phyloP scores from a whole-genome alignment of 345 rosid species.

The Laguncularia racemosa region DNA sequence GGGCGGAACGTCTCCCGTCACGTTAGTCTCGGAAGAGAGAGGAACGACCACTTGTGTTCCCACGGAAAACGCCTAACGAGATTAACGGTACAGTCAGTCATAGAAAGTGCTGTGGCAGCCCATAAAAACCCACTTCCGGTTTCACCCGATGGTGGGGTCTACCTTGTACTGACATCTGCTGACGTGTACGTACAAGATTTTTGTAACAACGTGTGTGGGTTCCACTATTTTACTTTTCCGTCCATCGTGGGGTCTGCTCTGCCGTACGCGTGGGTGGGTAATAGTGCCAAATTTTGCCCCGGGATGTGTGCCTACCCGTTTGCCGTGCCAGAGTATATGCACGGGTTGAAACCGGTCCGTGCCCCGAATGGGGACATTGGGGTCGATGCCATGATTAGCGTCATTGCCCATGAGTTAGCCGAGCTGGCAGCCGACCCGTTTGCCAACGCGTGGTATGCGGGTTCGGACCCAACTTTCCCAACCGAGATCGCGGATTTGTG shows the following conservation, averaged over 20 bases:
- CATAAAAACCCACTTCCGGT: constrained; percentile 59
- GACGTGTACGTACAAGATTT: constrained; percentile 97
- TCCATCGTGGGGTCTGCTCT: constrained; percentile 84
- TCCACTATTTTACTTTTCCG: constrained; percentile 93
- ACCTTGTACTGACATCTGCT: constrained; percentile 67
- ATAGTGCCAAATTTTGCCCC: constrained; percentile 80
- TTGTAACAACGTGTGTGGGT: constrained; percentile 90
- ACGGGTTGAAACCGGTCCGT: constrained; percentile 60
- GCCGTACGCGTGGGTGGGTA: constrained; percentile 99
- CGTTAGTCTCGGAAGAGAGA: constrained; percentile 60
- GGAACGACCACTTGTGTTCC: constrained; percentile 86
- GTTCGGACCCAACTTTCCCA: constrained; percentile 77
- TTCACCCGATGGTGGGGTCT: constrained; percentile 62
- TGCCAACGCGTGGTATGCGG: constrained; percentile 98
- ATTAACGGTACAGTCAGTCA: constrained; percentile 79
- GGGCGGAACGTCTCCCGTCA: constrained; percentile 51
- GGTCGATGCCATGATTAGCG: constrained; percentile 95
- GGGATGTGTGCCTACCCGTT: constrained; percentile 93
- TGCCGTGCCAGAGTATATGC: constrained; percentile 58
- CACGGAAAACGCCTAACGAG: constrained; percentile 86
- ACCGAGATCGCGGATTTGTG: constrained; percentile 94
- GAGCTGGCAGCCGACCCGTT: constrained; percentile 91
- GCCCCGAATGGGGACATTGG: constrained; percentile 85
- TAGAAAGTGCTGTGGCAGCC: constrained; percentile 66
- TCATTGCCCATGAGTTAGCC: constrained; percentile 90